These are phyloP conservation scores for Globisporangium yorkense DNA, from an alignment of 352 stramenopile genomes.

Conservation along the genomic window DNA sequence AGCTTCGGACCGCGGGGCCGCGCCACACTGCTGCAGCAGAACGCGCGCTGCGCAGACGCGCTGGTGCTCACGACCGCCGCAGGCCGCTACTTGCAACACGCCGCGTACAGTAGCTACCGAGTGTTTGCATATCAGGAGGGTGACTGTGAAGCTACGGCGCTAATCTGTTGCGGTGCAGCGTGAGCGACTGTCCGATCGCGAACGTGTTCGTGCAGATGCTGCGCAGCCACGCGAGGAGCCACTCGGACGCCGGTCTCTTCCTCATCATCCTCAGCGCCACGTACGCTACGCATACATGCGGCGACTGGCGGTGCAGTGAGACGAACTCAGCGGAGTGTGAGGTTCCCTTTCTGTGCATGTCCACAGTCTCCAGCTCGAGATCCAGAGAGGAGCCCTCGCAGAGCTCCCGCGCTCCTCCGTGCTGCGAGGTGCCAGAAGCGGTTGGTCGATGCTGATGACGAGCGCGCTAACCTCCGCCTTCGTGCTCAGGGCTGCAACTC, in stretches of 20 bases:
- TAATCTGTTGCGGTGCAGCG: conserved; percentile 8
- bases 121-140: no score
- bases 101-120: conserved; percentile 19
- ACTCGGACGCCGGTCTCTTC: conserved; percentile 41
- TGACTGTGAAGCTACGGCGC: no score
- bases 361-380: conserved; percentile 32
- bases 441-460: background rate
- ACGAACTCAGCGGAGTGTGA: no score
- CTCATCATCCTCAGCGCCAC: conserved; percentile 26
- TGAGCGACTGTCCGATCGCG: conserved; percentile 40
- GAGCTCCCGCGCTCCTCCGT: conserved; percentile 22
- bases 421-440: conserved; percentile 18
- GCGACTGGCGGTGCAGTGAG: no score
- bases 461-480: background rate
- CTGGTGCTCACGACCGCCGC: conserved; percentile 39
- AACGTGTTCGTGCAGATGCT: conserved; percentile 59
- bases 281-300: conserved; percentile 3
- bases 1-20: conserved; percentile 41
- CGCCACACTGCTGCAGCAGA: conserved; percentile 43
- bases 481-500: conserved; percentile 30
- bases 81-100: conserved; percentile 28
- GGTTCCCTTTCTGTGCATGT: background rate
- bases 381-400: conserved; percentile 27
- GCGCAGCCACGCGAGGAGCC: conserved; percentile 35
- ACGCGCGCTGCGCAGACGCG: conserved; percentile 33